Evolutionary conservation across 495 filamentous ascomycete genomes (phyloP).

Genomic region (Talaromyces stipitatus): DNA sequence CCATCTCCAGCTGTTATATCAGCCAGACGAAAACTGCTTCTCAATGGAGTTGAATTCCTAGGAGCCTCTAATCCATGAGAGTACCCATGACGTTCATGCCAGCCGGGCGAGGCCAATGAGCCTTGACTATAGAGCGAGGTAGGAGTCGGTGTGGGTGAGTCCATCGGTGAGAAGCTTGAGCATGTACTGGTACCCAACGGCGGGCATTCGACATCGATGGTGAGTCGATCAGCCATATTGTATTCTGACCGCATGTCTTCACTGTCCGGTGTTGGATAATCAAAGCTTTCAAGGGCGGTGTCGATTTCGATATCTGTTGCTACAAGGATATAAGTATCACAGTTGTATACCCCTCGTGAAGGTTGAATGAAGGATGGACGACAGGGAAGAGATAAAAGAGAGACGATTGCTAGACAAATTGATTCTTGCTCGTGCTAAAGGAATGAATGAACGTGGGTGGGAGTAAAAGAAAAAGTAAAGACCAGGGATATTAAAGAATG

Average conservation of each 20-base stretch:
- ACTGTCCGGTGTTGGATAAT: slow-evolving; percentile 10
- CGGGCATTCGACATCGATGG: slow-evolving; percentile 37
- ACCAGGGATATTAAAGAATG: slow-evolving; percentile 5
- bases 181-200: slow-evolving; percentile 37
- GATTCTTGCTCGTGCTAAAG: slow-evolving; percentile 6
- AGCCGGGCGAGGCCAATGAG: slow-evolving; percentile 32
- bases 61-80: slow-evolving; percentile 24
- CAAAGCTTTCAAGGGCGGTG: slow-evolving; percentile 1
- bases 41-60: slow-evolving; percentile 27
- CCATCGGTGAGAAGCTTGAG: slow-evolving; percentile 38
- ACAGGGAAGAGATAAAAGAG: slow-evolving; percentile 1
- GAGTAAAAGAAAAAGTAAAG: neutral
- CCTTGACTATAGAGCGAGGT: slow-evolving; percentile 38
- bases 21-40: slow-evolving; percentile 32
- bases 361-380: neutral
- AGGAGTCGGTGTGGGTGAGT: slow-evolving; percentile 37
- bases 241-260: slow-evolving; percentile 37
- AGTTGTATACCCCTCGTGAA: neutral
- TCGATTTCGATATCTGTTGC: slow-evolving; percentile 5
- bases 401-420: neutral
- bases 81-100: slow-evolving; percentile 31
- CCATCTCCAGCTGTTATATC: slow-evolving; percentile 27
- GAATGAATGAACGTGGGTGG: slow-evolving; percentile 9
- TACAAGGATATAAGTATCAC: neutral
- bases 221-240: slow-evolving; percentile 33